Conservation (phyloP, 2,329 filamentous ascomycete species). For the Cercospora zeina region DNA sequence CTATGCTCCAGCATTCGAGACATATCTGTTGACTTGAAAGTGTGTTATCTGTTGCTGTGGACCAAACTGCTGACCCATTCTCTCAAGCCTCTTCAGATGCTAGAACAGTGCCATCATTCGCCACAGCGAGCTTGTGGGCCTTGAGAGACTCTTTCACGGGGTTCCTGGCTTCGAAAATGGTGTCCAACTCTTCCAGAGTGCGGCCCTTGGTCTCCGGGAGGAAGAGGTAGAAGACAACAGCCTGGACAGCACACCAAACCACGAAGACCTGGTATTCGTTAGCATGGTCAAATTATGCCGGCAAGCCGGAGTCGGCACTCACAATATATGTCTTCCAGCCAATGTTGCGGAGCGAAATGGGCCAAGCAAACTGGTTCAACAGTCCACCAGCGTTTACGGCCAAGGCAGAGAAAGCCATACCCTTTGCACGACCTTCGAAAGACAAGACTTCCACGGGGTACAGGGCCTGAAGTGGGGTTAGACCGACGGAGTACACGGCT, state of each 20-base stretch:
- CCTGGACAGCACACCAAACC: slow-evolving; percentile 40
- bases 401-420: slow-evolving; percentile 48
- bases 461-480: slow-evolving; percentile 39
- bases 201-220: slow-evolving; percentile 46
- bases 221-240: slow-evolving; percentile 39
- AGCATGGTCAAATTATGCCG: not conserved
- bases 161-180: slow-evolving; percentile 46
- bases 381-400: slow-evolving; percentile 49
- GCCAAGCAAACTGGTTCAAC: slow-evolving; percentile 41
- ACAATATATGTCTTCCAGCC: slow-evolving; percentile 34
- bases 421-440: slow-evolving; percentile 50
- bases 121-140: slow-evolving; percentile 33
- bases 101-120: slow-evolving; percentile 30
- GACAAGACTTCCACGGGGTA: slow-evolving; percentile 53
- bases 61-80: not conserved
- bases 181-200: slow-evolving; percentile 50
- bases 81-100: slow-evolving; percentile 30
- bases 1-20: not conserved
- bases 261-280: slow-evolving; percentile 30
- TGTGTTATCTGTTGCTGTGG: not conserved
- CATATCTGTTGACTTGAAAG: not conserved
- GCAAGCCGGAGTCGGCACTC: not conserved
- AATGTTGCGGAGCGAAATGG: slow-evolving; percentile 33
- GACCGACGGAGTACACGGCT: slow-evolving; percentile 40
- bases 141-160: slow-evolving; percentile 43